Evolutionary conservation across 331 rosid genomes (phyloP).

Genomic region (Arachis monticola): DNA sequence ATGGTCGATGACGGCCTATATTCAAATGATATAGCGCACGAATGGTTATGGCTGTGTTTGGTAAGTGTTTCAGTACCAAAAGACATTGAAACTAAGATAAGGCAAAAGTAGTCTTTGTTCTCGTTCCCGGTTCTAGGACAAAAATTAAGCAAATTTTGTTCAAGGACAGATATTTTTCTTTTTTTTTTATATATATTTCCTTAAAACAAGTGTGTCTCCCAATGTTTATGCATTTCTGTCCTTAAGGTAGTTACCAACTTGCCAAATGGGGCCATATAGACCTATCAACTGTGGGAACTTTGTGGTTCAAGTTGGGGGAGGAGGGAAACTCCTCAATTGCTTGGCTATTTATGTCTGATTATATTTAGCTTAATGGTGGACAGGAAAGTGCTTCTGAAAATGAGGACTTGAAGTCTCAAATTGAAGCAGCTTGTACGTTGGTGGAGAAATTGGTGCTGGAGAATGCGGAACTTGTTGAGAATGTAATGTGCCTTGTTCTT

Average conservation of each 20-base stretch:
- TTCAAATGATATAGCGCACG: constrained; percentile 7
- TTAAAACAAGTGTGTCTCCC: too few relatives aligned
- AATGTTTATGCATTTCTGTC: too few relatives aligned
- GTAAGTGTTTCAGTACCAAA: too few relatives aligned
- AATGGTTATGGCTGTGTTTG: neutral
- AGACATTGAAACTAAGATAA: too few relatives aligned
- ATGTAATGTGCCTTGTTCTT: constrained; percentile 54
- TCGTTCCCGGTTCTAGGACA: too few relatives aligned
- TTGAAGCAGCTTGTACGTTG: constrained; percentile 63
- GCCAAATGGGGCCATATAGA: neutral
- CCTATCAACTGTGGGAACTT: constrained; percentile 8
- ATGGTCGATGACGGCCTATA: constrained; percentile 3
- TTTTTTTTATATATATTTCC: too few relatives aligned
- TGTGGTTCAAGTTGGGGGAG: constrained; percentile 30
- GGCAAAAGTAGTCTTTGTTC: too few relatives aligned
- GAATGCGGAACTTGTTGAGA: constrained; percentile 90
- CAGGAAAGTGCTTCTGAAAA: constrained; percentile 50
- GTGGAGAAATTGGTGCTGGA: constrained; percentile 75
- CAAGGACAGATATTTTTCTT: too few relatives aligned
- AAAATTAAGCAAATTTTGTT: too few relatives aligned
- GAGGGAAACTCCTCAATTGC: constrained; percentile 20
- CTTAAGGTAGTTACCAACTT: too few relatives aligned
- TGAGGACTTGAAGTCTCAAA: constrained; percentile 67
- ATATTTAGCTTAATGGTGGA: constrained; percentile 30
- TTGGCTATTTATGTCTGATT: constrained; percentile 31